Percentiles rank a stretch among this genome's conserved stretches.
Evolutionary conservation across 495 filamentous ascomycete genomes (phyloP).

Genomic region (Daldinia bambusicola): DNA sequence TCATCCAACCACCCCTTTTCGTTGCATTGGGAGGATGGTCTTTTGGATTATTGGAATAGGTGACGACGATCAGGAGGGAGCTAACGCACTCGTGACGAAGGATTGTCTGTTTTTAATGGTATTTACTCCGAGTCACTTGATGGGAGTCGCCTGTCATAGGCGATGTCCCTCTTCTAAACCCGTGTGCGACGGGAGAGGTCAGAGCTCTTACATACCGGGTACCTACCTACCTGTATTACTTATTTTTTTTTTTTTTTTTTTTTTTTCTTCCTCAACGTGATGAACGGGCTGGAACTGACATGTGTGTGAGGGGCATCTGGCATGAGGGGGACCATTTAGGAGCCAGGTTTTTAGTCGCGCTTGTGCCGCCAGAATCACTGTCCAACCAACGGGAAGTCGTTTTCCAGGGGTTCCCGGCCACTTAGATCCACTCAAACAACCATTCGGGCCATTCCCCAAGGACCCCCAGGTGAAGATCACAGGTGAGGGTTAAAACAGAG

Average conservation of each 20-base stretch:
- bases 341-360: conserved; percentile 40
- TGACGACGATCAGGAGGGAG: conserved; percentile 40
- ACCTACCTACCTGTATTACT: background rate
- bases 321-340: conserved; percentile 29
- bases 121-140: conserved; percentile 41
- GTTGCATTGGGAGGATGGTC: conserved; percentile 25
- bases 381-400: conserved; percentile 37
- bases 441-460: conserved; percentile 44
- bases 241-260: background rate
- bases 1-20: conserved; percentile 45
- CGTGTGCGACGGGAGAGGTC: conserved; percentile 32
- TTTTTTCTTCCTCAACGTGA: conserved; percentile 28
- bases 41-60: conserved; percentile 16
- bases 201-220: conserved; percentile 9
- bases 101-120: conserved; percentile 28
- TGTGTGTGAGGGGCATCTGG: conserved; percentile 44
- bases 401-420: conserved; percentile 39
- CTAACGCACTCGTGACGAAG: conserved; percentile 37
- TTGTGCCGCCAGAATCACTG: conserved; percentile 42
- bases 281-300: conserved; percentile 38
- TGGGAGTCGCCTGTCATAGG: conserved; percentile 18
- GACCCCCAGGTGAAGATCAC: conserved; percentile 43
- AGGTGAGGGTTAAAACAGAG: conserved; percentile 35
- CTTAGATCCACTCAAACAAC: conserved; percentile 37
- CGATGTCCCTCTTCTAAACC: conserved; percentile 26